A percentile compares a stretch with the other conserved stretches of the same genome.
These are phyloP conservation scores for Penicillium paxilli DNA, from an alignment of 495 filamentous ascomycete species.

Conservation along the genomic window DNA sequence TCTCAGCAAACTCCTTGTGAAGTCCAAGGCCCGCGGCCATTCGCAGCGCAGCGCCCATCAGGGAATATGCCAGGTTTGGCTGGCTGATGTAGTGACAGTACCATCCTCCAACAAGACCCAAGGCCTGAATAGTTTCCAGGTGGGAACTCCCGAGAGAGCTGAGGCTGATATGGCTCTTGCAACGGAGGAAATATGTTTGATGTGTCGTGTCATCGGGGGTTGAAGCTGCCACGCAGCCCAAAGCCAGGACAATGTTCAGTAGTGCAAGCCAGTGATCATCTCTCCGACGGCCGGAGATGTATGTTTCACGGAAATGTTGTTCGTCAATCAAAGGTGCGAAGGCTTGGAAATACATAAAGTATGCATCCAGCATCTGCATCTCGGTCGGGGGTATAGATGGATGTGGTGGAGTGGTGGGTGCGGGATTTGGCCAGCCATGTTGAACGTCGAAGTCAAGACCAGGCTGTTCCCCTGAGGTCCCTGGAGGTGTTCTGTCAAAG, in stretches of 20 bases:
- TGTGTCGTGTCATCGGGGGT: constrained; percentile 72
- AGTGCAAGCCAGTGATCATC: constrained; percentile 75
- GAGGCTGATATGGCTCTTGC: constrained; percentile 62
- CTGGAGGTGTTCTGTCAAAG: constrained; percentile 46
- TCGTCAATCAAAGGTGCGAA: constrained; percentile 80
- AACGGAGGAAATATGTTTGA: constrained; percentile 68
- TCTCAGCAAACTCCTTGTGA: constrained; percentile 64
- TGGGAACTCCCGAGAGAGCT: constrained; percentile 57
- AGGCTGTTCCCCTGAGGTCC: constrained; percentile 19
- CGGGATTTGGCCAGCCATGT: constrained; percentile 25
- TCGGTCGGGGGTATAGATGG: constrained; percentile 35
- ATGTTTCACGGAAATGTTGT: constrained; percentile 69
- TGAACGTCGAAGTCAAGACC: constrained; percentile 16
- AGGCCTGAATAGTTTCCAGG: constrained; percentile 67
- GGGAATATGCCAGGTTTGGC: constrained; percentile 62
- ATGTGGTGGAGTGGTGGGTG: constrained; percentile 29
- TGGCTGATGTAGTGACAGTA: constrained; percentile 77
- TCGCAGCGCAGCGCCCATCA: constrained; percentile 60
- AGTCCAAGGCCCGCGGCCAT: constrained; percentile 73
- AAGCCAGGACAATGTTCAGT: constrained; percentile 78
- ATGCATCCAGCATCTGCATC: constrained; percentile 67
- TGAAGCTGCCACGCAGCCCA: constrained; percentile 71
- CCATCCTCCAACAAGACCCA: constrained; percentile 68
- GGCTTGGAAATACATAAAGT: constrained; percentile 74
- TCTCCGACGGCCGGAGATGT: constrained; percentile 62